phyloP scores from a whole-genome alignment of 2,329 filamentous ascomycete genomes.

The Westerdykella sp. region DNA sequence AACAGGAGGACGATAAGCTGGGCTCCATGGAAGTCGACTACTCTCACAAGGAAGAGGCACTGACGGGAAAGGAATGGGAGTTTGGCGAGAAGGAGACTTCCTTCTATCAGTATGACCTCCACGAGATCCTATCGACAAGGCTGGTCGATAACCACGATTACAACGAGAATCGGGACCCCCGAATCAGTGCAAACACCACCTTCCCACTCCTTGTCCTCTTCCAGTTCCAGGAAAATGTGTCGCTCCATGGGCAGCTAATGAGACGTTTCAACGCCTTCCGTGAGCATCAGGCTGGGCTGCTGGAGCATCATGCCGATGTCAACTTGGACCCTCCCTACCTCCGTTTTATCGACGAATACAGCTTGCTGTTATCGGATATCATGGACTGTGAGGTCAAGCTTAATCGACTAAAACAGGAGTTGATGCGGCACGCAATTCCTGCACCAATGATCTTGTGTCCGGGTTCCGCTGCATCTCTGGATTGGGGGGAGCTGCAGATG shows the following conservation, averaged over 20 bases:
- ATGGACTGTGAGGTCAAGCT: conserved; percentile 6
- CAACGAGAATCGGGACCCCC: neutral
- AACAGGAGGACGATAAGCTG: conserved; percentile 9
- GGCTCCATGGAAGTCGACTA: conserved; percentile 16
- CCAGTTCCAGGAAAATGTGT: conserved; percentile 1
- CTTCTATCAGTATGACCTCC: conserved; percentile 16
- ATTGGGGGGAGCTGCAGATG: neutral
- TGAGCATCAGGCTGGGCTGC: neutral
- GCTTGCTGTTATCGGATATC: conserved; percentile 2
- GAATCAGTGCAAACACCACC: neutral
- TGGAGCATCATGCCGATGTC: neutral
- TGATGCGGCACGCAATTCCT: neutral
- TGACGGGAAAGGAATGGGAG: conserved; percentile 14
- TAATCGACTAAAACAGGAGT: conserved; percentile 2
- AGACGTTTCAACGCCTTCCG: conserved; percentile 7
- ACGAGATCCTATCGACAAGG: neutral
- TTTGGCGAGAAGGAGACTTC: conserved; percentile 14
- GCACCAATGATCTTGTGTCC: conserved; percentile 1
- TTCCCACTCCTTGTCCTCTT: neutral
- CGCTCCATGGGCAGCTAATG: conserved; percentile 3
- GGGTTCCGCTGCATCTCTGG: neutral
- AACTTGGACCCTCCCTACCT: neutral
- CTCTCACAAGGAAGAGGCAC: conserved; percentile 8
- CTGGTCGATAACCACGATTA: neutral
- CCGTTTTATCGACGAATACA: conserved; percentile 2